Conservation (phyloP, 345 rosid species). For the Rhodamnia argentea region DNA sequence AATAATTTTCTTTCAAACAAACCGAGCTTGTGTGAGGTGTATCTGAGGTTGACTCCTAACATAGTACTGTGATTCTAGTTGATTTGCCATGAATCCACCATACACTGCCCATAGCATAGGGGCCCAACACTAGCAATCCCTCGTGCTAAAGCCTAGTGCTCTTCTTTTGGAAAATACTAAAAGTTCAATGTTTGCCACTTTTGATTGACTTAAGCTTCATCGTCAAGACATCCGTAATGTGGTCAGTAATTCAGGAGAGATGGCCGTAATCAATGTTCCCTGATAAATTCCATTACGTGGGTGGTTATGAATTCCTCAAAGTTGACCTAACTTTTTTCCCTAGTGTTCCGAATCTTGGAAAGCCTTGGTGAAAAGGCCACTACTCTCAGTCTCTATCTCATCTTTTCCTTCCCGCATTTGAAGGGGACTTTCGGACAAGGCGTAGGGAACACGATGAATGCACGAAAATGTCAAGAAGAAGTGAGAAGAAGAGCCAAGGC, state of each 20-base stretch:
- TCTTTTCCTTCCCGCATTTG: background rate
- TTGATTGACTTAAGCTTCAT: background rate
- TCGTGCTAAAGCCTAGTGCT: background rate
- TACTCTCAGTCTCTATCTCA: background rate
- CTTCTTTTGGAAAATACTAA: background rate
- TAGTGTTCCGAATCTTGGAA: too few species aligned
- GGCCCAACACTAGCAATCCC: background rate
- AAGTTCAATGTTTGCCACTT: background rate
- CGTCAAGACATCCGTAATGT: background rate
- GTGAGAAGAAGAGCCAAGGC: background rate
- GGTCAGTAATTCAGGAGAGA: background rate
- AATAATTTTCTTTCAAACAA: too few species aligned
- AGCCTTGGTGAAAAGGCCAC: background rate
- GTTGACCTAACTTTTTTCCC: background rate
- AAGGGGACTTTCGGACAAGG: background rate
- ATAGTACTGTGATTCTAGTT: background rate
- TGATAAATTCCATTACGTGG: background rate
- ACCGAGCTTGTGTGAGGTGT: too few species aligned
- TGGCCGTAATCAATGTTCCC: background rate
- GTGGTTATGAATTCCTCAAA: background rate
- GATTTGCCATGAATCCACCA: background rate
- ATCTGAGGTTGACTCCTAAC: background rate
- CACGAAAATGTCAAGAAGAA: background rate
- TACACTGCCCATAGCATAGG: background rate
- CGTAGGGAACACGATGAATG: background rate